A percentile compares a stretch with the other conserved stretches of the same genome.
Evolutionary conservation across 2,329 filamentous ascomycete species (phyloP).

Genomic region (Xylaria polymorpha): DNA sequence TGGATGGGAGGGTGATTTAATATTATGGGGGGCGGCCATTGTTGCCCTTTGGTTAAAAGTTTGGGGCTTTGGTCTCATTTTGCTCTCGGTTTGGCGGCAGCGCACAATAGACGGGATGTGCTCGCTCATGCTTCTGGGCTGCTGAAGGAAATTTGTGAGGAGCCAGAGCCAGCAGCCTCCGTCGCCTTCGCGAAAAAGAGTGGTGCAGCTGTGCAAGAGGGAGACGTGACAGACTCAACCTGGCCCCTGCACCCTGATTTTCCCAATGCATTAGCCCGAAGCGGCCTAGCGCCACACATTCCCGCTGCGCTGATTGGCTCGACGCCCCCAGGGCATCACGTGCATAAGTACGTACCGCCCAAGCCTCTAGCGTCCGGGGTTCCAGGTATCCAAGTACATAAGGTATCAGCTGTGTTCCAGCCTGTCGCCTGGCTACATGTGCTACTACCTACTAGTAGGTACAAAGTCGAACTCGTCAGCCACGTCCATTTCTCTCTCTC

Average conservation of each 20-base stretch:
- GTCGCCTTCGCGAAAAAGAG: slow-evolving; percentile 44
- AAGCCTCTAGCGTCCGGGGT: slow-evolving; percentile 12
- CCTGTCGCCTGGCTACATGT: not conserved
- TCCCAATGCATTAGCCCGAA: slow-evolving; percentile 26
- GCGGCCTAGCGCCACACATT: slow-evolving; percentile 3
- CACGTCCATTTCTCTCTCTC: slow-evolving; percentile 13
- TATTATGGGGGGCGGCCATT: slow-evolving; percentile 55
- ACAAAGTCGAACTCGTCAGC: not conserved
- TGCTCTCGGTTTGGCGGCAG: slow-evolving; percentile 47
- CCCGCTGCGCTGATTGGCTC: slow-evolving; percentile 30
- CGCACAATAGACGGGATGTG: slow-evolving; percentile 47
- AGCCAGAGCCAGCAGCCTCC: slow-evolving; percentile 45
- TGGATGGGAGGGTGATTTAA: slow-evolving; percentile 45
- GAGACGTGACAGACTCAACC: slow-evolving; percentile 38
- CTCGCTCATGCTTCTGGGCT: slow-evolving; percentile 47
- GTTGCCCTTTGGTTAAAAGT: slow-evolving; percentile 49
- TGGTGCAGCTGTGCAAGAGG: slow-evolving; percentile 38
- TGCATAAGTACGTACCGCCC: slow-evolving; percentile 34
- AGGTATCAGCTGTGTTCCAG: slow-evolving; percentile 25
- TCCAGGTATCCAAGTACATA: slow-evolving; percentile 1
- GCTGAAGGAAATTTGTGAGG: slow-evolving; percentile 46
- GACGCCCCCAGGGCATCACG: slow-evolving; percentile 16
- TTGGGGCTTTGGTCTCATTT: slow-evolving; percentile 55
- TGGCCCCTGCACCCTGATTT: slow-evolving; percentile 35
- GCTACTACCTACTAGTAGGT: not conserved